A percentile compares a stretch with the other conserved stretches of the same genome.
phyloP scores from a whole-genome alignment of 345 rosid species.

The Acer yangbiense region DNA sequence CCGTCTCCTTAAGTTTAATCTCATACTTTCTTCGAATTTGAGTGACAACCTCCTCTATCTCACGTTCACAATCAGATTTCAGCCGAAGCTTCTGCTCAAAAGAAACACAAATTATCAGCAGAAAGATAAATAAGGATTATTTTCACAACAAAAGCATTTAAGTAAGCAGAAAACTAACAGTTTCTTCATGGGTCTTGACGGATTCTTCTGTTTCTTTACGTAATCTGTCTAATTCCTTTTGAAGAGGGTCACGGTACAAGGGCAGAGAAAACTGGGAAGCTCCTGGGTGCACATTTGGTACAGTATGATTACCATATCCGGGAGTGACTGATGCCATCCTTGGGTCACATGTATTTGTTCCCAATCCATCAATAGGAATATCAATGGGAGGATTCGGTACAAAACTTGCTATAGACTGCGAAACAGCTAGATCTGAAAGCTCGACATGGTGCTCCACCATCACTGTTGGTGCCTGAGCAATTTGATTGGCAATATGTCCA shows the following conservation, averaged over 20 bases:
- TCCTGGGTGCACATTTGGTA: slow-evolving; percentile 27
- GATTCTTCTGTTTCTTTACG: slow-evolving; percentile 35
- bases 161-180: slow-evolving; percentile 36
- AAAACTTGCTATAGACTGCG: slow-evolving; percentile 19
- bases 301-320: slow-evolving; percentile 22
- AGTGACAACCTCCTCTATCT: slow-evolving; percentile 49
- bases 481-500: slow-evolving; percentile 13
- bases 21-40: slow-evolving; percentile 51
- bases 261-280: slow-evolving; percentile 29
- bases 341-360: slow-evolving; percentile 21
- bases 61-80: slow-evolving; percentile 51
- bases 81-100: slow-evolving; percentile 52
- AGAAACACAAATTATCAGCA: slow-evolving; percentile 17
- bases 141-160: slow-evolving; percentile 11
- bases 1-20: slow-evolving; percentile 40
- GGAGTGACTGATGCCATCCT: slow-evolving; percentile 21
- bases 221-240: slow-evolving; percentile 60
- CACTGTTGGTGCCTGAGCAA: slow-evolving; percentile 20
- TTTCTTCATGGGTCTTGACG: slow-evolving; percentile 35
- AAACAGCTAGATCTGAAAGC: slow-evolving; percentile 19
- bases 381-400: slow-evolving; percentile 13
- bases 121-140: slow-evolving; percentile 14
- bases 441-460: slow-evolving; percentile 19
- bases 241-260: slow-evolving; percentile 48
- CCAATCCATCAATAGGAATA: slow-evolving; percentile 9